Base-by-base conservation (phyloP, 352 stramenopile species). In the Phytophthora vignae region DNA sequence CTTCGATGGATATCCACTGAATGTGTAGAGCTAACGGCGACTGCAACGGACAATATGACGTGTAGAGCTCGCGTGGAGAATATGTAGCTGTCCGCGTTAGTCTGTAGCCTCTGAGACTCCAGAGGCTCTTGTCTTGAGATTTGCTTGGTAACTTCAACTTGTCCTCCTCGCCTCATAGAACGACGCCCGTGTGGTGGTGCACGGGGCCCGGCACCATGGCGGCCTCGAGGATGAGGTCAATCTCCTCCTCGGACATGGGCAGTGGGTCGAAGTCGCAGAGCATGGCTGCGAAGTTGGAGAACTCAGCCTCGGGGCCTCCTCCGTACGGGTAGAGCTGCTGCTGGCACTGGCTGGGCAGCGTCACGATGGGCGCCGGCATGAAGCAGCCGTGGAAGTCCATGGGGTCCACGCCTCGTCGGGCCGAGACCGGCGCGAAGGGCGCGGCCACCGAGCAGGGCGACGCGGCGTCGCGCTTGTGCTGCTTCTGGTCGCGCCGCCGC, bases 151-250 rank as follows among this genome's bases (percentile, higher is more conserved):
- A 54, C 21, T 25, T 54, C n/a, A 29, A 54, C n/a, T 27, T 44
- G 36, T 11, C 29, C 12, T 44, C 36, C 4, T 44, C 4, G 5
- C 29, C 36, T 73, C 64, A 82, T 11, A 83, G 62, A 15, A 83
- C 71, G 63, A 73, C 69, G 10, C 55, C 67, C 8, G 48, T 36
- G 8, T 75, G 54, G 67, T 33, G 55, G 67, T 33, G 55, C 50
- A 54, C 48, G 8, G 48, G 48, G 19, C n/a, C 48, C 0, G 48
- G 48, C 48, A 75, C 40, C 58, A 76, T 78, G 6, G 77, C 73
- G 11, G 64, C 73, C 38, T 84, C 77, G n/a, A 84, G 67, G 44
- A 84, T 79, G 11, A 78, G 67, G 64, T 84, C 74, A 52, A 84
- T 82, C 46, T 84, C 77, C 55, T 82, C 77, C 58, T 78, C 74